Percentiles rank a stretch among this genome's conserved stretches.
Evolutionary conservation across 805 yeast species (phyloP).

Genomic region (Wickerhamiella allomyrinae): DNA sequence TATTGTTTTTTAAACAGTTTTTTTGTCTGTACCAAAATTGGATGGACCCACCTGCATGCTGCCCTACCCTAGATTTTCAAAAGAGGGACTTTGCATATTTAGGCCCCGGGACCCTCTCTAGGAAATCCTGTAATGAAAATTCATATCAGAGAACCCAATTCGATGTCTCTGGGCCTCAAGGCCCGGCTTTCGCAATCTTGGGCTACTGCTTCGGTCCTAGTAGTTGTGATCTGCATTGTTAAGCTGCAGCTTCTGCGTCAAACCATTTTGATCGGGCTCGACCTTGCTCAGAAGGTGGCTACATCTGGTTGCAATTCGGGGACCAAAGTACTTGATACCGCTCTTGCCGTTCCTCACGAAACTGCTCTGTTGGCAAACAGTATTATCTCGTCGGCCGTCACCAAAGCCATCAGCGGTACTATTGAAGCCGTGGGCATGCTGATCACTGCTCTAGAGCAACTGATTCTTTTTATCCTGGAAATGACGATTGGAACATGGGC

Average conservation of each 20-base stretch:
- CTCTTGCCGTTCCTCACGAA: slow-evolving; percentile 40
- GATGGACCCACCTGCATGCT: too few species aligned
- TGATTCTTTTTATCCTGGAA: slow-evolving; percentile 53
- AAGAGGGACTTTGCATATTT: neutral
- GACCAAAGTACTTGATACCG: slow-evolving; percentile 27
- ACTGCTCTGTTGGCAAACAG: slow-evolving; percentile 41
- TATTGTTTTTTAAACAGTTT: too few species aligned
- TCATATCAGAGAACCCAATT: neutral
- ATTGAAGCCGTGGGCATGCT: slow-evolving; percentile 31
- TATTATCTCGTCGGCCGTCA: slow-evolving; percentile 36
- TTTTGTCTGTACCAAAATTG: too few species aligned
- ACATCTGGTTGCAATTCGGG: slow-evolving; percentile 34
- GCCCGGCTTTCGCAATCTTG: slow-evolving; percentile 25
- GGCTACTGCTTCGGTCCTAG: slow-evolving; percentile 48
- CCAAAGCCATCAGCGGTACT: slow-evolving; percentile 35
- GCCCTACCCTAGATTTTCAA: neutral
- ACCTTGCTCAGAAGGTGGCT: slow-evolving; percentile 28
- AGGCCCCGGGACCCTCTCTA: too few species aligned
- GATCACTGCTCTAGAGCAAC: slow-evolving; percentile 41
- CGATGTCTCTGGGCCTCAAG: slow-evolving; percentile 20
- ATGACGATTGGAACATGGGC: slow-evolving; percentile 74
- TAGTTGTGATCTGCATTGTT: slow-evolving; percentile 39
- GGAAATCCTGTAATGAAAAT: neutral
- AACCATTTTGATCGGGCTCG: slow-evolving; percentile 33
- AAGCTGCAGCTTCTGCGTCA: slow-evolving; percentile 46